These are phyloP conservation scores for Pichia inconspicua DNA, from an alignment of 1,139 yeast species.

Conservation along the genomic window DNA sequence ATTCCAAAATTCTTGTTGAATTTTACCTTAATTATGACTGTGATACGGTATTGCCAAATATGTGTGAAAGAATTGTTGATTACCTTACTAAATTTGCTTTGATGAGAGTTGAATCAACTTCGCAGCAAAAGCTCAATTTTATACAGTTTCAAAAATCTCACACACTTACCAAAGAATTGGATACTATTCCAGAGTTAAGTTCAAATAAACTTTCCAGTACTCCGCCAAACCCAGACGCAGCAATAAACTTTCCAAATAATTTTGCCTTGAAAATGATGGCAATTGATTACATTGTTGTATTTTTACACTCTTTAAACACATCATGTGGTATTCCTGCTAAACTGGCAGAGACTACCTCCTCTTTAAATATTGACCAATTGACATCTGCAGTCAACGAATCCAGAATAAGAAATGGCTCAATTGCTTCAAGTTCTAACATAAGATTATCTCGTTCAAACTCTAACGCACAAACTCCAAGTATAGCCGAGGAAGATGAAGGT, in stretches of 20 bases:
- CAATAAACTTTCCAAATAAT: slow-evolving; percentile 58
- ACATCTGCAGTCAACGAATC: slow-evolving; percentile 8
- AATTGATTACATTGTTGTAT: slow-evolving; percentile 72
- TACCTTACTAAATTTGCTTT: slow-evolving; percentile 69
- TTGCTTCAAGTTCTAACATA: slow-evolving; percentile 12
- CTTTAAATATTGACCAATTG: slow-evolving; percentile 8
- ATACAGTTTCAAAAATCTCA: slow-evolving; percentile 54
- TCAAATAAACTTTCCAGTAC: slow-evolving; percentile 57
- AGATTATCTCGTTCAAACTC: slow-evolving; percentile 7
- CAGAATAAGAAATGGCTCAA: slow-evolving; percentile 18
- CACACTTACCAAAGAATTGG: slow-evolving; percentile 66
- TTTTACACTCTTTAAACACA: slow-evolving; percentile 68
- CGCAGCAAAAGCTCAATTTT: slow-evolving; percentile 56
- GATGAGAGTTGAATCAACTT: slow-evolving; percentile 58
- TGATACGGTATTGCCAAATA: slow-evolving; percentile 73
- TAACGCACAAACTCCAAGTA: slow-evolving; percentile 5
- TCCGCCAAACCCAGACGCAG: slow-evolving; percentile 54
- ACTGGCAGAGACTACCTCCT: slow-evolving; percentile 1
- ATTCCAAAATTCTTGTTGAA: slow-evolving; percentile 87
- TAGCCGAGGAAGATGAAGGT: slow-evolving; percentile 30
- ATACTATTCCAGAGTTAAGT: slow-evolving; percentile 67
- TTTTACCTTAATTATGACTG: slow-evolving; percentile 93
- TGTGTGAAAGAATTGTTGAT: slow-evolving; percentile 76
- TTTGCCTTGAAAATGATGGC: slow-evolving; percentile 80
- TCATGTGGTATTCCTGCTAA: slow-evolving; percentile 62